Evolutionary conservation across 139 green algal species (phyloP).

Genomic region (Closterium sp.): DNA sequence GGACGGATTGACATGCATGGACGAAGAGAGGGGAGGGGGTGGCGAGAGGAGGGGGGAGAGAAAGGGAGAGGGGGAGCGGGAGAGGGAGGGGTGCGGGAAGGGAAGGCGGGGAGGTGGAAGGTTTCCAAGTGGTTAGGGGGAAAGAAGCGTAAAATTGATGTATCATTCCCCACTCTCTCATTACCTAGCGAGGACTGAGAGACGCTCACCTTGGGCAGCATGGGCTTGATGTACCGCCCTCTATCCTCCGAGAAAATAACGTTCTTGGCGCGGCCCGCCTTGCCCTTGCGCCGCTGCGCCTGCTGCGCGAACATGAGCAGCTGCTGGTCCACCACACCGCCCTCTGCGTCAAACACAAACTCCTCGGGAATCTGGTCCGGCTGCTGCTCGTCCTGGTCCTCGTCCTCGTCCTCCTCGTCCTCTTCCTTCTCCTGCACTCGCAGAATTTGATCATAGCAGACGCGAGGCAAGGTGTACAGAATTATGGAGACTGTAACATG

Average conservation of each 20-base stretch:
- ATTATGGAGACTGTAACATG: too few relatives aligned
- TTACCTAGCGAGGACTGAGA: background rate
- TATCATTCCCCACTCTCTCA: too few relatives aligned
- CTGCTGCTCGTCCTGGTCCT: slow-evolving; percentile 63
- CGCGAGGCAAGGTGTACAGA: background rate
- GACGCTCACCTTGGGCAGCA: slow-evolving; percentile 84
- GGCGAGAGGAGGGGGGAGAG: too few relatives aligned
- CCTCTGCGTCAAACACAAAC: slow-evolving; percentile 98
- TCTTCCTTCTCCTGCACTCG: slow-evolving; percentile 54
- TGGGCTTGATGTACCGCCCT: slow-evolving; percentile 96
- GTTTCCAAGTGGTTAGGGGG: too few relatives aligned
- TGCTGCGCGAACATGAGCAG: slow-evolving; percentile 90
- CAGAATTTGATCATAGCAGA: slow-evolving; percentile 43
- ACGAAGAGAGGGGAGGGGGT: too few relatives aligned
- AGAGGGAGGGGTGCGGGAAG: too few relatives aligned
- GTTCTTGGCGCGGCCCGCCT: slow-evolving; percentile 87
- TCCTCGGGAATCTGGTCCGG: slow-evolving; percentile 91
- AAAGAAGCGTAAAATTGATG: too few relatives aligned
- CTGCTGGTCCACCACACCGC: slow-evolving; percentile 85
- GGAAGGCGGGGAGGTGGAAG: too few relatives aligned
- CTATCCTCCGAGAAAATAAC: slow-evolving; percentile 88
- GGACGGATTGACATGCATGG: too few relatives aligned
- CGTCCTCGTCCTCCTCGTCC: slow-evolving; percentile 57
- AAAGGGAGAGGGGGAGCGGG: too few relatives aligned
- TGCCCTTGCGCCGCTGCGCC: slow-evolving; percentile 86